Base-by-base conservation (phyloP, 768 basidiomycete species). In the Mycena crocata region DNA sequence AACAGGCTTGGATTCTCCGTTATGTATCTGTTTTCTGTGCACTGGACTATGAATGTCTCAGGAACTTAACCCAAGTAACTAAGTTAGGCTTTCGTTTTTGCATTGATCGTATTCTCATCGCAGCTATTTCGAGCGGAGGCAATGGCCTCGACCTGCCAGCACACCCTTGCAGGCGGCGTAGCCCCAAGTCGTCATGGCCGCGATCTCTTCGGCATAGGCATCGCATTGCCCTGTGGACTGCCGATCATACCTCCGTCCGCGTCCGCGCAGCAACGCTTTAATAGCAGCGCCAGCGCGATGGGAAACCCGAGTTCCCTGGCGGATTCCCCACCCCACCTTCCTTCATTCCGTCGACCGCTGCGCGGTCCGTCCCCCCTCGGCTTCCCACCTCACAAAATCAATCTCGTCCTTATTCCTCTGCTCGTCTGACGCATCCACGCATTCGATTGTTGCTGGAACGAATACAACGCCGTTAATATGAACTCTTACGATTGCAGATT, bases 301-400 rank as follows among this genome's bases (percentile, higher is more conserved):
- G 13, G n/a, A 26, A 40, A 19, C 44, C 21, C 45, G 57, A 48
- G 32, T 59, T 59, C 57, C 57, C 57, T 59, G 57, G 57, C 57
- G 46, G 57, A 37, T 59, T 48, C 46, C 46, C 57, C 57, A 31
- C 45, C 15, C 46, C 57, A 34, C 45, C 46, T 59, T 21, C 32
- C 23, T 55, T 35, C 37, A 35, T 23, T 32, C 57, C 31, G 32
- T 37, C 57, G 57, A 30, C 57, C 49, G 57, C 57, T 59, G 57
- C 49, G 46, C 57, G 46, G 57, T 59, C 57, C 12, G 15, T 48
- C 17, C 57, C n/a, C 30, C 14, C 39, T 55, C 56, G 32, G n/a
- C 28, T 24, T 55, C 40, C 6, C n/a, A n/a, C n/a, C n/a, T n/a
- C n/a, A n/a, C n/a, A n/a, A n/a, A n/a, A n/a, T n/a, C n/a, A n/a